A percentile compares a stretch with the other conserved stretches of the same genome.
Conservation (phyloP, 1,284 basidiomycete species). For the Pascua guehoae region DNA sequence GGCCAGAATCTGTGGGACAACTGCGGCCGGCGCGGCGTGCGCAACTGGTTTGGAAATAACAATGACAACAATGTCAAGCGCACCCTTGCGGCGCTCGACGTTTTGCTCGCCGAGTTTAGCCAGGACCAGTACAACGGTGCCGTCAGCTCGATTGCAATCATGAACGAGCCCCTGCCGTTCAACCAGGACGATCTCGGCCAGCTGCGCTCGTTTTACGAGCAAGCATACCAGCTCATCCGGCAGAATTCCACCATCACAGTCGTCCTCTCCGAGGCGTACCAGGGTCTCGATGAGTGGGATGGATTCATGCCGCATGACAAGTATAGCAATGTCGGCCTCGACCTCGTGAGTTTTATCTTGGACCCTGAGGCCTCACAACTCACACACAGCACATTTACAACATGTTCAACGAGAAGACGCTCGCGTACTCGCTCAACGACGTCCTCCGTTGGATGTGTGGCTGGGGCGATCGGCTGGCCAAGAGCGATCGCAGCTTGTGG, state of each 20-base stretch:
- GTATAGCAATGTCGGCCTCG: conserved; percentile 34
- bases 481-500: conserved; percentile 60
- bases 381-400: conserved; percentile 59
- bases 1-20: conserved; percentile 78
- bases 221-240: conserved; percentile 8
- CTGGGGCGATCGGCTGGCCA: conserved; percentile 52
- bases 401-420: conserved; percentile 34
- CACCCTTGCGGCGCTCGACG: conserved; percentile 64
- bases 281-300: conserved; percentile 69
- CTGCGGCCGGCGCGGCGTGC: conserved; percentile 66
- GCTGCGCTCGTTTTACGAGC: conserved; percentile 53
- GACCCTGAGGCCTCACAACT: neutral
- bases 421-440: conserved; percentile 33
- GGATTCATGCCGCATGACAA: conserved; percentile 58
- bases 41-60: conserved; percentile 62
- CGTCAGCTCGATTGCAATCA: conserved; percentile 39
- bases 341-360: conserved; percentile 1
- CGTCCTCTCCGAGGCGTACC: conserved; percentile 71
- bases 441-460: conserved; percentile 57
- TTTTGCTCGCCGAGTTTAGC: conserved; percentile 53
- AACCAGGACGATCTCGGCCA: neutral
- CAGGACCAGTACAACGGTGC: conserved; percentile 29
- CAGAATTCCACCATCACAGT: conserved; percentile 5
- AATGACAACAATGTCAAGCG: conserved; percentile 64
- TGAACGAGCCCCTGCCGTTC: conserved; percentile 11